Evolutionary conservation across 768 basidiomycete species (phyloP).

Genomic region (Boletus barrowsii): DNA sequence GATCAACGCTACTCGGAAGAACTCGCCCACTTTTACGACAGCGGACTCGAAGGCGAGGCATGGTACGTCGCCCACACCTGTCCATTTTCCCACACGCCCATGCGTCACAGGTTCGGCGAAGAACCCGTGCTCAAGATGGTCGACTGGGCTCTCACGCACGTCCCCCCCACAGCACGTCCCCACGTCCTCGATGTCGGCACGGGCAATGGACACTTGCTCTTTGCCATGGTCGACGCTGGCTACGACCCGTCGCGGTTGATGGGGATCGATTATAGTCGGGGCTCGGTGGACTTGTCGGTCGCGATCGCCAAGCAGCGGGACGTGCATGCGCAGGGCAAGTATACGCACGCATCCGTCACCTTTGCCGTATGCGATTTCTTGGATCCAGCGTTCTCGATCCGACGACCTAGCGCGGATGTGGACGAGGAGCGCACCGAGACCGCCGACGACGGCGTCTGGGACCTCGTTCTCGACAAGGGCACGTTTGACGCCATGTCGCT

Average conservation of each 20-base stretch:
- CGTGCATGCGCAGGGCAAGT: not conserved
- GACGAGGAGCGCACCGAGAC: not conserved
- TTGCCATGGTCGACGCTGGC: slow-evolving; percentile 66
- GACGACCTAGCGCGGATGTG: slow-evolving; percentile 7
- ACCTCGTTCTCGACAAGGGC: slow-evolving; percentile 82
- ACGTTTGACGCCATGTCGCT: slow-evolving; percentile 85
- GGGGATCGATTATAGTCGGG: slow-evolving; percentile 78
- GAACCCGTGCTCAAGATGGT: slow-evolving; percentile 79
- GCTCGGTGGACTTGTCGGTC: slow-evolving; percentile 61
- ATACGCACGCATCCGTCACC: slow-evolving; percentile 29
- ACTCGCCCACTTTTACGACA: slow-evolving; percentile 67
- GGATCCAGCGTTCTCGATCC: slow-evolving; percentile 43
- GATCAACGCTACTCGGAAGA: slow-evolving; percentile 72
- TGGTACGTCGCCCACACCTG: slow-evolving; percentile 47
- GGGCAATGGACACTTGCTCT: slow-evolving; percentile 76
- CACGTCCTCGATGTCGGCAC: slow-evolving; percentile 73
- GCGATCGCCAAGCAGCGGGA: slow-evolving; percentile 50
- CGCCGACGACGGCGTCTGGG: slow-evolving; percentile 45
- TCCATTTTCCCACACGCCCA: not conserved
- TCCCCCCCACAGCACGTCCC: slow-evolving; percentile 47
- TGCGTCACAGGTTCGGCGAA: slow-evolving; percentile 68
- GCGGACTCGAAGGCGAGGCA: slow-evolving; percentile 81
- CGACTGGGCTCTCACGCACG: slow-evolving; percentile 59
- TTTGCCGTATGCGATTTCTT: slow-evolving; percentile 70
- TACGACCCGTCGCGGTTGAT: slow-evolving; percentile 50